Evolutionary conservation across 2,329 filamentous ascomycete species (phyloP).

Genomic region (Cercospora zeina): DNA sequence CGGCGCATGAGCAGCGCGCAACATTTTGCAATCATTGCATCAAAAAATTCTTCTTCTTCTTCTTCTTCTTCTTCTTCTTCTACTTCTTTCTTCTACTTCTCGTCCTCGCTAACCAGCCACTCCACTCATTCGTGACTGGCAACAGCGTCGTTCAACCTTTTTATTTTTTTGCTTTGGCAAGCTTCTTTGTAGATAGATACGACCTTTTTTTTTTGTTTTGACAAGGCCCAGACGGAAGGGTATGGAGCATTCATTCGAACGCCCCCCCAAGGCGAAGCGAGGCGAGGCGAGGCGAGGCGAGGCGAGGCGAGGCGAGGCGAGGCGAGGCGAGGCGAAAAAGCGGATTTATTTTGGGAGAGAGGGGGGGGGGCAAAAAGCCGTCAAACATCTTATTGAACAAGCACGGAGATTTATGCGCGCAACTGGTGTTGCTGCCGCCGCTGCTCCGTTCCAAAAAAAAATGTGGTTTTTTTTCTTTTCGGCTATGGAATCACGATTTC

Average conservation of each 20-base stretch:
- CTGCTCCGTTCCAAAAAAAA: background rate
- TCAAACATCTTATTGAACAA: background rate
- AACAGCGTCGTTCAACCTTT: background rate
- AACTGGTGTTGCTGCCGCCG: slow-evolving; percentile 25
- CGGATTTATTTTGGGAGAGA: too few species aligned
- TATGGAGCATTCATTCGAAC: slow-evolving; percentile 14
- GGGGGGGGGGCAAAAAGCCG: too few species aligned
- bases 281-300: too few species aligned
- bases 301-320: too few species aligned
- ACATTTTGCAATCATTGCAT: background rate
- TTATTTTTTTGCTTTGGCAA: slow-evolving; percentile 26
- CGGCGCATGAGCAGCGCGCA: slow-evolving; percentile 14
- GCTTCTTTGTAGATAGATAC: slow-evolving; percentile 28
- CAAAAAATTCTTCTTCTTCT: too few species aligned
- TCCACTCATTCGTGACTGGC: slow-evolving; percentile 23
- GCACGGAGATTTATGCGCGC: slow-evolving; percentile 19
- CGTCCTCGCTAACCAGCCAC: slow-evolving; percentile 11
- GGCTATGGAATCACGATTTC: slow-evolving; percentile 23
- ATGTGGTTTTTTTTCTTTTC: background rate
- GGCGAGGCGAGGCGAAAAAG: too few species aligned
- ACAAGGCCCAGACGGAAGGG: slow-evolving; percentile 13
- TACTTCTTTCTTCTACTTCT: slow-evolving; percentile 13
- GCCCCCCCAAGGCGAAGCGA: background rate
- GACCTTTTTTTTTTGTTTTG: slow-evolving; percentile 1
- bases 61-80: too few species aligned